Conservation (phyloP, 495 filamentous ascomycete species). For the Oidiodendron maius region DNA sequence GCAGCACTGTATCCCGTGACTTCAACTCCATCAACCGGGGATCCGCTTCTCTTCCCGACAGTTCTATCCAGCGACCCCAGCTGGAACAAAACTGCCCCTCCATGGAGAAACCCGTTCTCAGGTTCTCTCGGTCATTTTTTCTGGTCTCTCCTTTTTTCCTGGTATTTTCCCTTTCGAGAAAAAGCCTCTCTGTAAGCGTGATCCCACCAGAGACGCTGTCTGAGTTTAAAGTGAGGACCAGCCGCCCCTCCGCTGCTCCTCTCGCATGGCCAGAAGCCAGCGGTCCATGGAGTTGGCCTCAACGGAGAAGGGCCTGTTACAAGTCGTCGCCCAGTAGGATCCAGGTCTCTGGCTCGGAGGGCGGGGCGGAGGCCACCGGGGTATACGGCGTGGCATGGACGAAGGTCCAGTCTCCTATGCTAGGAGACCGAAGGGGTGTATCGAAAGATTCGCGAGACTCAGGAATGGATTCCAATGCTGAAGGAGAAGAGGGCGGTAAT, state of each 20-base stretch:
- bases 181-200: too few relatives aligned
- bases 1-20: too few relatives aligned
- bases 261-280: constrained; percentile 15
- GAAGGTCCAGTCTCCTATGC: constrained; percentile 19
- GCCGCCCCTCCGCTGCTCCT: constrained; percentile 19
- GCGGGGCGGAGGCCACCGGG: constrained; percentile 5
- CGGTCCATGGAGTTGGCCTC: constrained; percentile 24
- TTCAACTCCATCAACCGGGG: too few relatives aligned
- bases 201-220: constrained; percentile 14
- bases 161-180: constrained; percentile 17
- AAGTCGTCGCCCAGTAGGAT: constrained; percentile 26
- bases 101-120: constrained; percentile 10
- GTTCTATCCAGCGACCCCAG: too few relatives aligned
- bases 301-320: constrained; percentile 14
- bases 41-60: too few relatives aligned
- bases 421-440: not conserved
- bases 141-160: constrained; percentile 9
- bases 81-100: constrained; percentile 15
- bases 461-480: constrained; percentile 10
- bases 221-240: constrained; percentile 19
- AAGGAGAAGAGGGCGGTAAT: constrained; percentile 14
- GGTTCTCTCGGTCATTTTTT: constrained; percentile 3
- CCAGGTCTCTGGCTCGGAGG: constrained; percentile 22
- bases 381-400: constrained; percentile 7
- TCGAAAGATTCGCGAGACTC: not conserved